Conservation (phyloP, 495 filamentous ascomycete species). For the Tuber brumale region DNA sequence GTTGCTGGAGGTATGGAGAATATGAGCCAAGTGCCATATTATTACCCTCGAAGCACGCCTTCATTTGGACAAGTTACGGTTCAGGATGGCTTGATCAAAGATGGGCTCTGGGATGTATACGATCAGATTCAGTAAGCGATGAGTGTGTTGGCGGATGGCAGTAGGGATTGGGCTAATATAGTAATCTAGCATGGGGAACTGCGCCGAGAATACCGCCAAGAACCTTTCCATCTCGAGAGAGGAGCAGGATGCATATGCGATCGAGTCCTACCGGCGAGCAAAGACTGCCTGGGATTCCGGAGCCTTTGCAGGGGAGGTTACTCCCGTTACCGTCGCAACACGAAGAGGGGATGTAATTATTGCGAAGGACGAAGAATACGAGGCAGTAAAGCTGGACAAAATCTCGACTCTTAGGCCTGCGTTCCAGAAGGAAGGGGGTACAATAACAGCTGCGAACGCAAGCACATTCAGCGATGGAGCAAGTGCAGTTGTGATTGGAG, state of each 20-base stretch:
- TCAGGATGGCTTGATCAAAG: conserved; percentile 88
- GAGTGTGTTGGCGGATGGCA: too few species aligned
- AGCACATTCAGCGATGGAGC: conserved; percentile 92
- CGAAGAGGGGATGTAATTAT: conserved; percentile 78
- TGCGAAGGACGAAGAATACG: conserved; percentile 77
- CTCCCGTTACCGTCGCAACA: conserved; percentile 71
- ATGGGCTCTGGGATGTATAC: conserved; percentile 95
- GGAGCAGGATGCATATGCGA: conserved; percentile 84
- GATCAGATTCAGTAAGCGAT: conserved; percentile 64
- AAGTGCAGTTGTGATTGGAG: conserved; percentile 79
- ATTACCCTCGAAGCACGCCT: conserved; percentile 69
- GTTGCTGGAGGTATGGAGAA: conserved; percentile 96
- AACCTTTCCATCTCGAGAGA: conserved; percentile 72
- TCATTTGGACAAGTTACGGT: conserved; percentile 77
- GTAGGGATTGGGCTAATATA: neutral
- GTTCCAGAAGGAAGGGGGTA: conserved; percentile 71
- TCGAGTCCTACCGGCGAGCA: conserved; percentile 76
- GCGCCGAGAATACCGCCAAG: conserved; percentile 92
- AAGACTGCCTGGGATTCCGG: conserved; percentile 80
- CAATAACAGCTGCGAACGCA: conserved; percentile 88
- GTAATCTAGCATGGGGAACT: conserved; percentile 68
- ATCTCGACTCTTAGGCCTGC: conserved; percentile 81
- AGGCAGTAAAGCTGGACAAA: conserved; percentile 76
- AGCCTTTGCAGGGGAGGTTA: conserved; percentile 78
- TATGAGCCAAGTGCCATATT: conserved; percentile 91